phyloP scores from a whole-genome alignment of 176 grass and related monocot species.

The Musa itinerans region DNA sequence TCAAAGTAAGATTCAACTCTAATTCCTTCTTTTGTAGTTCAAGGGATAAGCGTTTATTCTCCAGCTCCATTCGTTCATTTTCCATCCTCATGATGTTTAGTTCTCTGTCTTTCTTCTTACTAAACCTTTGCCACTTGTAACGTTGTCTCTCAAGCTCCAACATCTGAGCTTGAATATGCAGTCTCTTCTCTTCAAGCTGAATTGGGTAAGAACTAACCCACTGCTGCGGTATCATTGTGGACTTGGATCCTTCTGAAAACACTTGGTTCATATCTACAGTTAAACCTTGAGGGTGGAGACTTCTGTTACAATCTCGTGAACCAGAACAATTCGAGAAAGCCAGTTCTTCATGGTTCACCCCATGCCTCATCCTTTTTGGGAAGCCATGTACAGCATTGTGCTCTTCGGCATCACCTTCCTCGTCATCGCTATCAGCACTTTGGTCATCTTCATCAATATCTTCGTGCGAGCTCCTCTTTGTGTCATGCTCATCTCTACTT shows the following conservation, averaged over 20 bases:
- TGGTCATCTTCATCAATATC: constrained; percentile 52
- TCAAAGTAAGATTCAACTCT: constrained; percentile 39
- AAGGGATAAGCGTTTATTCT: constrained; percentile 60
- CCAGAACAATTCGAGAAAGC: constrained; percentile 33
- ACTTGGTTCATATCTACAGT: constrained; percentile 50
- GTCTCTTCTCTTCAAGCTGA: constrained; percentile 38
- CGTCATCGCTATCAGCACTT: constrained; percentile 44
- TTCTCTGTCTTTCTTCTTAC: constrained; percentile 65
- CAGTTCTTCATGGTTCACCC: constrained; percentile 28
- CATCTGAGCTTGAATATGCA: constrained; percentile 48
- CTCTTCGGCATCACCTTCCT: constrained; percentile 44
- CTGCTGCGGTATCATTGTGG: constrained; percentile 23
- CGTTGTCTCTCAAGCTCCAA: constrained; percentile 47
- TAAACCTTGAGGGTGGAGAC: constrained; percentile 17
- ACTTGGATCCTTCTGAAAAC: constrained; percentile 31
- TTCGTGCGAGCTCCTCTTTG: constrained; percentile 25
- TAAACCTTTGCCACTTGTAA: constrained; percentile 59
- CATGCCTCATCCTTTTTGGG: constrained; percentile 40
- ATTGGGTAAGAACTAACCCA: constrained; percentile 28
- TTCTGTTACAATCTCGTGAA: constrained; percentile 30
- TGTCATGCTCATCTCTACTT: constrained; percentile 63
- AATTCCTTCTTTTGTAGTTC: constrained; percentile 60
- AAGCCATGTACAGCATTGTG: constrained; percentile 32
- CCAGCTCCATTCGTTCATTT: constrained; percentile 60
- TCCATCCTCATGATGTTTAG: constrained; percentile 56